phyloP scores from a whole-genome alignment of 495 filamentous ascomycete species.

The Cenococcum geophilum region DNA sequence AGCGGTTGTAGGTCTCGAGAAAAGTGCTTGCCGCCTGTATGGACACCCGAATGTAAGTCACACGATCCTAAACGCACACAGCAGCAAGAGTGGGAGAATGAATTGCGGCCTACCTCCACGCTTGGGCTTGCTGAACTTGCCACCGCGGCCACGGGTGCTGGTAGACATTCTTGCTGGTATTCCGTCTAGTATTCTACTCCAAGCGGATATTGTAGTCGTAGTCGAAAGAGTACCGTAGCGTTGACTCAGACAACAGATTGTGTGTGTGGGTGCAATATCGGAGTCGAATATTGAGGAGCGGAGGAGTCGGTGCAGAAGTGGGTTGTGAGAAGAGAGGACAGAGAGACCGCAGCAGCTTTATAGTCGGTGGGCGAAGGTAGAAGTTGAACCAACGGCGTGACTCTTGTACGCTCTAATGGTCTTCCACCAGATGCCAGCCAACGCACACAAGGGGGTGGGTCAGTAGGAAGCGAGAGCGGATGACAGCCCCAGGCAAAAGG shows the following conservation, averaged over 20 bases:
- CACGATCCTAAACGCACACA: not conserved
- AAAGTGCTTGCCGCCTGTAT: conserved; percentile 84
- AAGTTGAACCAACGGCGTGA: no score
- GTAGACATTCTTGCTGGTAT: conserved; percentile 49
- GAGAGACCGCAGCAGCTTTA: no score
- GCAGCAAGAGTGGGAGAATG: conserved; percentile 4
- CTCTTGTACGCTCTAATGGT: not conserved
- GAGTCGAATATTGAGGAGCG: no score
- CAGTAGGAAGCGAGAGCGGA: no score
- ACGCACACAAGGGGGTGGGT: not conserved
- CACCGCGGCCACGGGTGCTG: conserved; percentile 64
- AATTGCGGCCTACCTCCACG: conserved; percentile 56
- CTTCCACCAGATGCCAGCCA: not conserved
- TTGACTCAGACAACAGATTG: no score
- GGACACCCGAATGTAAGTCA: conserved; percentile 18
- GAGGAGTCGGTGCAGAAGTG: no score
- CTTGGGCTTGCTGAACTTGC: conserved; percentile 89
- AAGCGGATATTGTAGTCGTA: not conserved
- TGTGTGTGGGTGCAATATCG: no score
- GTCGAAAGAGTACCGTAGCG: not conserved
- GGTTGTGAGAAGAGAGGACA: no score
- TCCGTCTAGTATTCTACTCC: not conserved
- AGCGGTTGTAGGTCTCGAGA: conserved; percentile 80
- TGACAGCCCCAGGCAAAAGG: not conserved
- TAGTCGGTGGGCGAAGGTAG: no score